Evolutionary conservation across 192 early-diverging fungal species (phyloP).

Genomic region (Entomortierella chlamydospora): DNA sequence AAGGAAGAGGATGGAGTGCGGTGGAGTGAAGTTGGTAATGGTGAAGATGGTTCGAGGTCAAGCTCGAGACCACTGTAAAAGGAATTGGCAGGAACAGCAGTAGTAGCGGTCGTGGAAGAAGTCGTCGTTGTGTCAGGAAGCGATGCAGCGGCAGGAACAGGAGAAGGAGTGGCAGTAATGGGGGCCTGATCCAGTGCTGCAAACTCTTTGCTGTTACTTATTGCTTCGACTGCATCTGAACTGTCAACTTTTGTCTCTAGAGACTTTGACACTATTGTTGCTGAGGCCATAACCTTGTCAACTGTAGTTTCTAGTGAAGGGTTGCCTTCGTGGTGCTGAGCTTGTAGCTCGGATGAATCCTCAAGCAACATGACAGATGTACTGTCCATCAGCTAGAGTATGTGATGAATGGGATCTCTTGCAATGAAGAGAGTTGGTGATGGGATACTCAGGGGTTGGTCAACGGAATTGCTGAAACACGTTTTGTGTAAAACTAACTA

Average conservation of each 20-base stretch:
- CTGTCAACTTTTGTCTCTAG: neutral
- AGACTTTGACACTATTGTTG: neutral
- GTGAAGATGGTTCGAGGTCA: constrained; percentile 17
- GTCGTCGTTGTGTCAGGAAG: neutral
- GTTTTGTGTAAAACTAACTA: neutral
- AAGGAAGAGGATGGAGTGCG: neutral
- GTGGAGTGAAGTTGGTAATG: neutral
- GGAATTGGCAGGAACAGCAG: constrained; percentile 5
- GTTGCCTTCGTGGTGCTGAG: neutral
- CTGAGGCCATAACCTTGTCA: neutral
- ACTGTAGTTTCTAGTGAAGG: neutral
- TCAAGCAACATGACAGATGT: neutral
- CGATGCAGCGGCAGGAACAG: neutral
- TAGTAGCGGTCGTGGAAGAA: neutral
- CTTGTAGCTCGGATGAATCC: neutral
- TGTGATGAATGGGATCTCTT: neutral
- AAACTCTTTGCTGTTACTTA: neutral
- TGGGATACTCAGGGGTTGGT: constrained; percentile 1
- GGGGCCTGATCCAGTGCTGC: neutral
- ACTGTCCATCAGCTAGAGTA: neutral
- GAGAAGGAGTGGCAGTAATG: neutral
- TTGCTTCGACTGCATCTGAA: neutral
- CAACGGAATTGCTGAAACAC: neutral
- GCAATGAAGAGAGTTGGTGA: neutral
- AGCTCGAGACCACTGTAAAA: constrained; percentile 29